Evolutionary conservation across 140 eudicot genomes (phyloP).

Genomic region (Oenanthe javanica): DNA sequence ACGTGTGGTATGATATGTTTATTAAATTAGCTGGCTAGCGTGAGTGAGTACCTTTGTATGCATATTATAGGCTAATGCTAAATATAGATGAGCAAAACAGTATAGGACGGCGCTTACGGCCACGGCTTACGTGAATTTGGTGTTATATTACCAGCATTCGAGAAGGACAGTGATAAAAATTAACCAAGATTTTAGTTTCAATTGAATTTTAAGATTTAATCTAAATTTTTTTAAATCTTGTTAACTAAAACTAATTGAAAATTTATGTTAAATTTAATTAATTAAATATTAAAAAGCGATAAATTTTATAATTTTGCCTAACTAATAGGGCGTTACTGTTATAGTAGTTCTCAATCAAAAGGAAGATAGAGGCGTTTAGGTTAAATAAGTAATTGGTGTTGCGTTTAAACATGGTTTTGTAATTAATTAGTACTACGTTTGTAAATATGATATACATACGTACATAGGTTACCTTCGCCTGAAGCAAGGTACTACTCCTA

Average conservation of each 20-base stretch:
- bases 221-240: no score
- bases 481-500: constrained; percentile 4
- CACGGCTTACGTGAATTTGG: background rate
- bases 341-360: background rate
- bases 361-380: background rate
- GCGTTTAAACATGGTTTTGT: background rate
- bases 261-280: no score
- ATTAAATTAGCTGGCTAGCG: background rate
- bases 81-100: background rate
- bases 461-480: background rate
- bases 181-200: no score
- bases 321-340: background rate
- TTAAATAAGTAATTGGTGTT: background rate
- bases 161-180: background rate
- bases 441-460: no score
- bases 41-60: no score
- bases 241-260: no score
- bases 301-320: no score
- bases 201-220: no score
- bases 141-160: background rate
- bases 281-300: no score
- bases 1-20: background rate
- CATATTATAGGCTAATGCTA: background rate
- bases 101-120: constrained; percentile 3
- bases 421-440: background rate